A percentile compares a stretch with the other conserved stretches of the same genome.
Evolutionary conservation across 2,329 filamentous ascomycete species (phyloP).

Genomic region (Botrytis hyacinthi): DNA sequence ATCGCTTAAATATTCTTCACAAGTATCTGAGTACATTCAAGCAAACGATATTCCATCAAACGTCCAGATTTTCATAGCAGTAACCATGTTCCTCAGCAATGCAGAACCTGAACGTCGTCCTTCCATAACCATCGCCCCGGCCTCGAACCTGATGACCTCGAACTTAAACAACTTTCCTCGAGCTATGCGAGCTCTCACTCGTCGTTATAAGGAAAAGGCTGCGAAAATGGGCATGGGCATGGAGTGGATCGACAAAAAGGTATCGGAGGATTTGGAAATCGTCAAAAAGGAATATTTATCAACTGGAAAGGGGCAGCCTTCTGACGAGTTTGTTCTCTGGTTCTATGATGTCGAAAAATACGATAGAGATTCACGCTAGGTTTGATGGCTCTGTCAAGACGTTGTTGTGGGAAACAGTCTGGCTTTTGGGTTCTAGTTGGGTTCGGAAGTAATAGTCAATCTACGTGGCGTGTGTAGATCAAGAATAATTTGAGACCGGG

Average conservation of each 20-base stretch:
- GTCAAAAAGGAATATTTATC: neutral
- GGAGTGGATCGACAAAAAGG: neutral
- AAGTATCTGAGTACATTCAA: neutral
- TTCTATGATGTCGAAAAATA: neutral
- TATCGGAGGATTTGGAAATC: neutral
- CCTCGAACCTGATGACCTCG: neutral
- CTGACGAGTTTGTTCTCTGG: neutral
- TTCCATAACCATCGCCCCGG: neutral
- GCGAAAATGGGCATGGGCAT: neutral
- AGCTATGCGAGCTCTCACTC: neutral
- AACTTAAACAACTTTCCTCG: neutral
- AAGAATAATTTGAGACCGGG: neutral
- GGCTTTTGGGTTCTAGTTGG: neutral
- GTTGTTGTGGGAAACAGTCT: neutral
- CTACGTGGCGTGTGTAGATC: neutral
- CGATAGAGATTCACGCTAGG: neutral
- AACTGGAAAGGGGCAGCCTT: neutral
- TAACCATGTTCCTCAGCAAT: conserved; percentile 4
- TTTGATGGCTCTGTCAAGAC: neutral
- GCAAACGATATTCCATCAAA: neutral
- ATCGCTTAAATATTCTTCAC: neutral
- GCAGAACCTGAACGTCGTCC: neutral
- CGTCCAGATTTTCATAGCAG: neutral
- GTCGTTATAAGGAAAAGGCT: neutral
- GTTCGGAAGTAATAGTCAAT: neutral